Conservation (phyloP, 345 rosid species). For the Rhizophora mangle region DNA sequence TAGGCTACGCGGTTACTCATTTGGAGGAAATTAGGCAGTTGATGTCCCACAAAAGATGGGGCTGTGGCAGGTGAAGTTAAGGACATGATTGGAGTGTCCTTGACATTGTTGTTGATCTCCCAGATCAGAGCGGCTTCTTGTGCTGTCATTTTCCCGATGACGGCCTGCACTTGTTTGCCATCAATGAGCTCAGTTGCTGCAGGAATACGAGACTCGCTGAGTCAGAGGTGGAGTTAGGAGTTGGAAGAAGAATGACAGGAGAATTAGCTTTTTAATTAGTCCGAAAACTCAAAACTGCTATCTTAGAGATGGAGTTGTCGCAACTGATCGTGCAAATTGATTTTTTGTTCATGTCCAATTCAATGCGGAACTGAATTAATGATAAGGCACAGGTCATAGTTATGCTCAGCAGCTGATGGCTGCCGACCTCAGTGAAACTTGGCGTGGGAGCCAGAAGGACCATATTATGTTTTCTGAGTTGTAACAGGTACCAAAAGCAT, state of each 20-base stretch:
- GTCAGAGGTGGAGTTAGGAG: not conserved
- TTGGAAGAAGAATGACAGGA: not conserved
- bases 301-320: too few species aligned
- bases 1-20: slow-evolving; percentile 20
- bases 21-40: slow-evolving; percentile 23
- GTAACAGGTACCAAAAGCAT: too few species aligned
- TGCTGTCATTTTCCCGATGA: slow-evolving; percentile 17
- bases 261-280: not conserved
- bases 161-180: slow-evolving; percentile 16
- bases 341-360: too few species aligned
- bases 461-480: too few species aligned
- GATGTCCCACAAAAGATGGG: not conserved
- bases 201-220: not conserved
- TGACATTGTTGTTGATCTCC: slow-evolving; percentile 3
- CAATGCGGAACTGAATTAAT: too few species aligned
- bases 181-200: slow-evolving; percentile 23
- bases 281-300: not conserved
- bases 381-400: too few species aligned
- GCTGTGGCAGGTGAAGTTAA: slow-evolving; percentile 19
- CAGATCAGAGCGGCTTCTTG: slow-evolving; percentile 17
- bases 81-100: slow-evolving; percentile 17
- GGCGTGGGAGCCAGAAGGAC: too few species aligned
- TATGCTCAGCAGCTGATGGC: too few species aligned
- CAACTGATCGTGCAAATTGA: too few species aligned
- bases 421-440: too few species aligned